A percentile compares a stretch with the other conserved stretches of the same genome.
Evolutionary conservation across 2,329 filamentous ascomycete genomes (phyloP).

Genomic region (Ambrosiella xylebori): DNA sequence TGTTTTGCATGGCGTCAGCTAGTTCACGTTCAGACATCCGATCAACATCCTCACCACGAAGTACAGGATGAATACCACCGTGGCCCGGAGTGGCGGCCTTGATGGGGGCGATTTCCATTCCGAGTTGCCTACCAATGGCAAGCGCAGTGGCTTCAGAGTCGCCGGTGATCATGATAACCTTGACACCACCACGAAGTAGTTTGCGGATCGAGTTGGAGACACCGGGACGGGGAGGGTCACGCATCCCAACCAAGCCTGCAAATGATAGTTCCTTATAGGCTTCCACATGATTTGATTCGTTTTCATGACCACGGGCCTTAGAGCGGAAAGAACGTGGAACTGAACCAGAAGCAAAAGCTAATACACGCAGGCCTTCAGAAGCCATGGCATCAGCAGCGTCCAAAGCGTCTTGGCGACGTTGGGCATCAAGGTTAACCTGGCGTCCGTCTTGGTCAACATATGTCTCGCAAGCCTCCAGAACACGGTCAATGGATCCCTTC

Average conservation of each 20-base stretch:
- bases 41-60: conserved; percentile 85
- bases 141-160: conserved; percentile 90
- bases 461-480: conserved; percentile 74
- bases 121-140: conserved; percentile 86
- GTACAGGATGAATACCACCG: conserved; percentile 49
- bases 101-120: conserved; percentile 58
- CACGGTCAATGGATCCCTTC: conserved; percentile 81
- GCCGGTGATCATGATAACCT: conserved; percentile 97
- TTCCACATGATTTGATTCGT: conserved; percentile 42
- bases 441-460: conserved; percentile 75
- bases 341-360: conserved; percentile 80
- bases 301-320: conserved; percentile 24
- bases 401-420: conserved; percentile 54
- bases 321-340: conserved; percentile 31
- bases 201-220: conserved; percentile 78
- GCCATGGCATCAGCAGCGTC: conserved; percentile 77
- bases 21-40: conserved; percentile 75
- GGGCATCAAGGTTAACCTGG: conserved; percentile 69
- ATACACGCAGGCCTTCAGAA: conserved; percentile 69
- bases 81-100: conserved; percentile 34
- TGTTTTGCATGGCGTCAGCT: conserved; percentile 66
- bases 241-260: conserved; percentile 90
- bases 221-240: conserved; percentile 79
- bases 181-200: conserved; percentile 84
- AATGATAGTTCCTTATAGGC: conserved; percentile 72